A percentile compares a stretch with the other conserved stretches of the same genome.
These are phyloP conservation scores for Pythium dissimile DNA, from an alignment of 352 stramenopile genomes.

Conservation along the genomic window DNA sequence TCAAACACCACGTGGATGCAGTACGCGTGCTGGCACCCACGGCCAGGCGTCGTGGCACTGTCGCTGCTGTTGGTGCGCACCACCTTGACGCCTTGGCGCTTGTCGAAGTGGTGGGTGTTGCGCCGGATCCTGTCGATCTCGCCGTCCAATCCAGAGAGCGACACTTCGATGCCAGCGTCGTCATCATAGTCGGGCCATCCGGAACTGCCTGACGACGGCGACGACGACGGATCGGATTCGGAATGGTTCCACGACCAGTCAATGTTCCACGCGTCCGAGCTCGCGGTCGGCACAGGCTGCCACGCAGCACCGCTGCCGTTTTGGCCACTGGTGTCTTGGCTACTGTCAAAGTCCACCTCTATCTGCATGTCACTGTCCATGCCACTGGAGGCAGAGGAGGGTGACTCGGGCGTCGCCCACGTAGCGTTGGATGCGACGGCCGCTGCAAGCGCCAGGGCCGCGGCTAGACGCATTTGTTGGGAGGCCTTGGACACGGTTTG, in stretches of 20 bases:
- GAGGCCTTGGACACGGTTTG: too few species aligned
- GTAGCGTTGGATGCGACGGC: neutral
- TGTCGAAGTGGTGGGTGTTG: slow-evolving; percentile 8
- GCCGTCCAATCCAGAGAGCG: slow-evolving; percentile 7
- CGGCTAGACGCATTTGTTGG: too few species aligned
- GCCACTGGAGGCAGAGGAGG: neutral
- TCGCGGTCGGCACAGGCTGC: neutral
- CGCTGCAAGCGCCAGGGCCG: too few species aligned
- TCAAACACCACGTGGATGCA: slow-evolving; percentile 38
- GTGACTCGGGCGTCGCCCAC: neutral
- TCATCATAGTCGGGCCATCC: slow-evolving; percentile 9
- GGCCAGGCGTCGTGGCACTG: neutral
- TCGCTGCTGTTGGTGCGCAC: neutral
- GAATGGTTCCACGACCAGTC: neutral
- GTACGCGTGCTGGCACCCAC: slow-evolving; percentile 6
- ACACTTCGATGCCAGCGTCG: slow-evolving; percentile 1
- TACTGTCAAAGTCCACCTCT: slow-evolving; percentile 1
- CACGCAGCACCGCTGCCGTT: neutral
- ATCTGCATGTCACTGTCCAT: too few species aligned
- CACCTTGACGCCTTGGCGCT: slow-evolving; percentile 1
- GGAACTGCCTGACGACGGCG: too few species aligned
- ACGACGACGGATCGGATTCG: too few species aligned
- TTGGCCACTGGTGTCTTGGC: neutral
- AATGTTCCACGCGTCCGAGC: slow-evolving; percentile 1
- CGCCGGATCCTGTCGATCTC: neutral